phyloP scores from a whole-genome alignment of 1,284 basidiomycete species.

The Kwoniella shivajii region DNA sequence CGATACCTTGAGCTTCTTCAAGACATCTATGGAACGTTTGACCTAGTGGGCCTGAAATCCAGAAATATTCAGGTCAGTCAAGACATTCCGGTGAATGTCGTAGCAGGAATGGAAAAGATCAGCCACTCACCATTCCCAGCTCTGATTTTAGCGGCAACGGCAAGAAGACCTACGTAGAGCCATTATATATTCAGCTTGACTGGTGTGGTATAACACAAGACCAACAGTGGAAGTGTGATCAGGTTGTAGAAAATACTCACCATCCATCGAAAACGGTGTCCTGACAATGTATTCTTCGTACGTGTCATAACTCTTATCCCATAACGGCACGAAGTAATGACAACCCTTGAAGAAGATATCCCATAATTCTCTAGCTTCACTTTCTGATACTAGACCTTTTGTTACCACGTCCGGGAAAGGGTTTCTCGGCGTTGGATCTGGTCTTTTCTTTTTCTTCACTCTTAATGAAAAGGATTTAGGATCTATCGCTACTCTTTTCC shows the following conservation, averaged over 20 bases:
- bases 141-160: constrained; percentile 86
- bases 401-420: constrained; percentile 55
- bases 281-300: constrained; percentile 86
- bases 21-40: constrained; percentile 85
- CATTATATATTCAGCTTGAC: background rate
- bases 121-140: constrained; percentile 68
- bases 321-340: constrained; percentile 90
- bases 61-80: background rate
- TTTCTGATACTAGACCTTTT: constrained; percentile 70
- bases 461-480: constrained; percentile 55
- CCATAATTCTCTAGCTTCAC: constrained; percentile 80
- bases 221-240: too few species aligned
- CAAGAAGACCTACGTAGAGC: constrained; percentile 62
- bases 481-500: constrained; percentile 41
- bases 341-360: constrained; percentile 93
- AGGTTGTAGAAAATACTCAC: too few species aligned
- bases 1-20: constrained; percentile 91
- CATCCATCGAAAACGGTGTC: constrained; percentile 75
- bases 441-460: constrained; percentile 81
- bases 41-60: constrained; percentile 60
- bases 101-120: background rate
- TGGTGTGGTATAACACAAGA: too few species aligned
- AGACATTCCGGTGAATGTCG: background rate
- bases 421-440: constrained; percentile 78
- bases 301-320: constrained; percentile 85